Conservation (phyloP, 2,329 filamentous ascomycete species). For the Cadophora sp. region DNA sequence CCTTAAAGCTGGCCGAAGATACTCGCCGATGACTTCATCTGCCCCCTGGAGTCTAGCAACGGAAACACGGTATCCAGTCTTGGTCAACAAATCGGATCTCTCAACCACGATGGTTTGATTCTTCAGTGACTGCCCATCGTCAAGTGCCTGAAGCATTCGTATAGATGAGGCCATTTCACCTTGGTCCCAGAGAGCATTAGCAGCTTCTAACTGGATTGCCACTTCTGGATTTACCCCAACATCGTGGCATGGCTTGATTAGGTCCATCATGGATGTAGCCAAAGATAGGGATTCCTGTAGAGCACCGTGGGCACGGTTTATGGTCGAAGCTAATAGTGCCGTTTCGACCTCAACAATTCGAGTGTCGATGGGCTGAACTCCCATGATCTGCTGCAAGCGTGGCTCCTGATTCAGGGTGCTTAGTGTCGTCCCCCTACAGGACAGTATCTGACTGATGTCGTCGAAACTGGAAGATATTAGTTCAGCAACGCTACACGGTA, state of each 20-base stretch:
- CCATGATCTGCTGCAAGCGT: conserved; percentile 65
- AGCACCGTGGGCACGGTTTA: conserved; percentile 81
- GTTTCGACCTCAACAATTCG: conserved; percentile 77
- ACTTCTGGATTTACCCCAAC: conserved; percentile 80
- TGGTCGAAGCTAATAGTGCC: conserved; percentile 75
- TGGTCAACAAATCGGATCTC: conserved; percentile 81
- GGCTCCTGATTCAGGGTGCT: conserved; percentile 77
- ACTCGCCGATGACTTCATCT: conserved; percentile 85
- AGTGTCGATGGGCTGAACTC: conserved; percentile 67
- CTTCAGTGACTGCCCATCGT: conserved; percentile 64
- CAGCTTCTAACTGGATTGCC: conserved; percentile 80
- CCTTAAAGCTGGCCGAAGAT: conserved; percentile 82
- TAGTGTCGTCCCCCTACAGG: conserved; percentile 82
- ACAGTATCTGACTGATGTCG: conserved; percentile 81
- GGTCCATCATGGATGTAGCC: conserved; percentile 80
- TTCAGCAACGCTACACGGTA: neutral
- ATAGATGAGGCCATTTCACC: conserved; percentile 91
- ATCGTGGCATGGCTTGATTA: conserved; percentile 72
- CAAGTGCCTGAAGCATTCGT: conserved; percentile 80
- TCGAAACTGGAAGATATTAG: conserved; percentile 62
- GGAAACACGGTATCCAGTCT: conserved; percentile 86
- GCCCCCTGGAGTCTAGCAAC: conserved; percentile 91
- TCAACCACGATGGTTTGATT: conserved; percentile 76
- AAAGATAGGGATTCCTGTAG: conserved; percentile 88
- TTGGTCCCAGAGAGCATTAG: conserved; percentile 92